A percentile compares a stretch with the other conserved stretches of the same genome.
Evolutionary conservation across 768 basidiomycete species (phyloP).

Genomic region (Porphyrellus cyaneotinctus): DNA sequence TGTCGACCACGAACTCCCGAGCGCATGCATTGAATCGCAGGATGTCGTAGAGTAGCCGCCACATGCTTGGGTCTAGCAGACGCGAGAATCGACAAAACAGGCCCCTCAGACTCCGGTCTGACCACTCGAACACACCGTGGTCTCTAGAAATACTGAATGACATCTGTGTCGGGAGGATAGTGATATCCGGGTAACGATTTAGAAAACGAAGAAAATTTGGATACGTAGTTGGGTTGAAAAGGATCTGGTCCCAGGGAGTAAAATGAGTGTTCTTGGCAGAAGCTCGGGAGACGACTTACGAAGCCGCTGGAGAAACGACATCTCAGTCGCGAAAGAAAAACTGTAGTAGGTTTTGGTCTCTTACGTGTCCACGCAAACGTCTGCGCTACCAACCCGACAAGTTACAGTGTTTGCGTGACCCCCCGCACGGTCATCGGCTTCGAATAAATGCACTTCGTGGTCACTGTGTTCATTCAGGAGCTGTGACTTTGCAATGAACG

Average conservation of each 20-base stretch:
- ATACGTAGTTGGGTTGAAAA: constrained; percentile 72
- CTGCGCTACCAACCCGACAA: constrained; percentile 40
- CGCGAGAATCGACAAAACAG: constrained; percentile 67
- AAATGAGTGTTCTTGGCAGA: too few relatives aligned
- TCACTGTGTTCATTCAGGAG: constrained; percentile 70
- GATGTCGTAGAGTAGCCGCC: constrained; percentile 69
- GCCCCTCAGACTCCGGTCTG: constrained; percentile 53
- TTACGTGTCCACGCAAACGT: constrained; percentile 67
- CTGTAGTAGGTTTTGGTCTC: constrained; percentile 28
- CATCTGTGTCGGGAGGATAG: constrained; percentile 62
- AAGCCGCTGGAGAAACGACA: constrained; percentile 44
- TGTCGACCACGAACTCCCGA: constrained; percentile 39
- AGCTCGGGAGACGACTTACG: constrained; percentile 31
- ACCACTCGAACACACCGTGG: constrained; percentile 61
- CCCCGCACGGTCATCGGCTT: constrained; percentile 61
- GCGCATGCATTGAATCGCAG: constrained; percentile 71
- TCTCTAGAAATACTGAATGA: constrained; percentile 76
- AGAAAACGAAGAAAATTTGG: constrained; percentile 78
- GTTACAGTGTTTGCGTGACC: constrained; percentile 75
- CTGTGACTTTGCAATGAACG: constrained; percentile 28
- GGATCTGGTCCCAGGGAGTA: constrained; percentile 48
- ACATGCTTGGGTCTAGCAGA: constrained; percentile 60
- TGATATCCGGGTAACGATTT: constrained; percentile 41
- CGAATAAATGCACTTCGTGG: constrained; percentile 72
- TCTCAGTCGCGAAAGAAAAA: neutral